These are phyloP conservation scores for Echeveria elegans DNA, from an alignment of 164 flowering plant genomes.

Conservation along the genomic window DNA sequence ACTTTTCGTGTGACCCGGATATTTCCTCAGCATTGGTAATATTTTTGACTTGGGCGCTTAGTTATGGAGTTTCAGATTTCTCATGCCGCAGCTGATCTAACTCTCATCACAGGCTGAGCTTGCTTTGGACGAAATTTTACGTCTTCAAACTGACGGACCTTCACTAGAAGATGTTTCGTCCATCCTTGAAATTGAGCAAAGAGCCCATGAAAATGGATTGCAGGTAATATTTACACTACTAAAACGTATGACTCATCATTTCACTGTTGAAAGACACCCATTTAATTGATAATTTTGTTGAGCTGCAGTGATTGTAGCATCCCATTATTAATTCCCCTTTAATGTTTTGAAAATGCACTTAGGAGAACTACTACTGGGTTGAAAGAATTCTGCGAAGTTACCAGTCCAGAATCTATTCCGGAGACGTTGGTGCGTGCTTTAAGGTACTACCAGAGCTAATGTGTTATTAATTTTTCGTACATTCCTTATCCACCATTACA, in stretches of 20 bases:
- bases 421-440: slow-evolving; percentile 65
- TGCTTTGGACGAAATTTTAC: slow-evolving; percentile 68
- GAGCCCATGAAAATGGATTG: slow-evolving; percentile 94
- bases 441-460: slow-evolving; percentile 27
- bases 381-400: slow-evolving; percentile 80
- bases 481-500: background rate
- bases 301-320: no score
- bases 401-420: slow-evolving; percentile 75
- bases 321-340: background rate
- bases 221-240: slow-evolving; percentile 36
- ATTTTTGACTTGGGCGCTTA: background rate
- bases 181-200: slow-evolving; percentile 91
- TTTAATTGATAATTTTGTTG: no score
- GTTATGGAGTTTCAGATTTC: background rate
- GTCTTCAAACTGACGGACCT: slow-evolving; percentile 86
- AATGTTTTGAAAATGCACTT: slow-evolving; percentile 12
- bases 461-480: background rate
- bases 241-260: background rate
- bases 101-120: slow-evolving; percentile 54
- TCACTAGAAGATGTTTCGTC: slow-evolving; percentile 66
- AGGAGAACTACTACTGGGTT: slow-evolving; percentile 94
- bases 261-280: no score
- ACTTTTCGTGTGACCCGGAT: slow-evolving; percentile 92
- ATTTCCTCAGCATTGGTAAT: slow-evolving; percentile 68
- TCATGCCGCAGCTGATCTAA: background rate